phyloP scores from a whole-genome alignment of 768 basidiomycete species.

The Podaxis carcinomalis region DNA sequence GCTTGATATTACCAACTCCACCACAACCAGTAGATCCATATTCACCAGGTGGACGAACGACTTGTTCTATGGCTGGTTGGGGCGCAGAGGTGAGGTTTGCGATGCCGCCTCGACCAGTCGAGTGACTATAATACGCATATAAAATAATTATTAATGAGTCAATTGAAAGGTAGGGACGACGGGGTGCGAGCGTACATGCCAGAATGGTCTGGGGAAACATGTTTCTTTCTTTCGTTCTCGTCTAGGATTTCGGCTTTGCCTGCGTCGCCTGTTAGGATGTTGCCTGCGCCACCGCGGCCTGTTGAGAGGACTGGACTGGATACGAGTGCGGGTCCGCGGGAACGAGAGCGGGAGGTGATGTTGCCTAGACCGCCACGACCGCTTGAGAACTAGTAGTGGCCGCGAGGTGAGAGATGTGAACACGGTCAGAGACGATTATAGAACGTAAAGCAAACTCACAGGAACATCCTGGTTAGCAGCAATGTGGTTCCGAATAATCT shows the following conservation, averaged over 20 bases:
- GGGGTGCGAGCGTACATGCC: conserved; percentile 35
- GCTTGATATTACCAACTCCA: conserved; percentile 53
- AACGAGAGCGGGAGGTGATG: conserved; percentile 51
- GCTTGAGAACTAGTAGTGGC: conserved; percentile 39
- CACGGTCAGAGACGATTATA: no score
- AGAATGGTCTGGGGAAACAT: conserved; percentile 23
- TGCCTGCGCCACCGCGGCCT: conserved; percentile 65
- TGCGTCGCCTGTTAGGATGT: conserved; percentile 34
- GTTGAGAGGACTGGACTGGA: conserved; percentile 35
- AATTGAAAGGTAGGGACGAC: neutral
- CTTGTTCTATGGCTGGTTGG: conserved; percentile 34
- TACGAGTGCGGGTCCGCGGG: conserved; percentile 31
- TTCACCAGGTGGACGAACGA: conserved; percentile 21
- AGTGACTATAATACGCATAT: conserved; percentile 40
- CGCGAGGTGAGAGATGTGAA: neutral
- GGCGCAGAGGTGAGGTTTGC: conserved; percentile 49
- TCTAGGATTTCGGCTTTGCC: conserved; percentile 20
- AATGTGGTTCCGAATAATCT: conserved; percentile 33
- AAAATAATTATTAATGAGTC: neutral
- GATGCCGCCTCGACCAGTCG: conserved; percentile 64
- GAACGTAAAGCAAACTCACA: conserved; percentile 23
- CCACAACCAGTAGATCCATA: conserved; percentile 52
- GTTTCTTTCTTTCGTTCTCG: conserved; percentile 23
- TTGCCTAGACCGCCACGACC: conserved; percentile 69
- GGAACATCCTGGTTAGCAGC: conserved; percentile 25